Conservation (phyloP, 2,329 filamentous ascomycete species). For the Chaetomium olivaceum region DNA sequence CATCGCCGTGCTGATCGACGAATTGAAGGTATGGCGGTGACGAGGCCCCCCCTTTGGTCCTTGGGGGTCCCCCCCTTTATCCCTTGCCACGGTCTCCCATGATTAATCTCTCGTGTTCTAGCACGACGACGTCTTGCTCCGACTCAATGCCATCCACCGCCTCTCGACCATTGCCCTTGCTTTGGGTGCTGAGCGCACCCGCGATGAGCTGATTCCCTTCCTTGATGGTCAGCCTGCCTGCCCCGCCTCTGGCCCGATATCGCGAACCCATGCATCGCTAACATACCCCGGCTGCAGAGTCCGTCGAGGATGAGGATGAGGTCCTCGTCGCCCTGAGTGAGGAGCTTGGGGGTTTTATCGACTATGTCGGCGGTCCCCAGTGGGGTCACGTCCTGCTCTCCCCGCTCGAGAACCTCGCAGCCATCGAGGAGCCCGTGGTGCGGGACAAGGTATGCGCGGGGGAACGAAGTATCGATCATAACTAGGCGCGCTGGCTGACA, state of each 20-base stretch:
- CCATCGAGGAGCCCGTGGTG: conserved; percentile 96
- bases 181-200: conserved; percentile 90
- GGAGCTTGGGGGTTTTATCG: conserved; percentile 93
- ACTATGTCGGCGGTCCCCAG: conserved; percentile 93
- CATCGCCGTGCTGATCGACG: conserved; percentile 98
- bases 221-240: conserved; percentile 76
- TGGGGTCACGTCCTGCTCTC: conserved; percentile 95
- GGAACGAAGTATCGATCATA: not conserved
- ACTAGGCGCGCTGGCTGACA: not conserved
- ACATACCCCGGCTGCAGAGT: conserved; percentile 63
- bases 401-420: conserved; percentile 94
- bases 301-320: conserved; percentile 98
- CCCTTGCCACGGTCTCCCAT: conserved; percentile 23
- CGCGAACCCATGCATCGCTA: conserved; percentile 33
- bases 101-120: conserved; percentile 42
- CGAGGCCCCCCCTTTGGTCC: conserved; percentile 11
- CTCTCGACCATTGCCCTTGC: conserved; percentile 97
- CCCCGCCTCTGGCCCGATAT: conserved; percentile 25
- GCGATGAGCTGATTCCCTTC: conserved; percentile 98
- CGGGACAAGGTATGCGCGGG: conserved; percentile 80
- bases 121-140: conserved; percentile 98
- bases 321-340: conserved; percentile 96
- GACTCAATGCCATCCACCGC: conserved; percentile 97
- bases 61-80: conserved; percentile 1
- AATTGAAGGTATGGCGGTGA: conserved; percentile 78